phyloP scores from a whole-genome alignment of 371 early-diverging fungal species.

The Mortierella sp. region DNA sequence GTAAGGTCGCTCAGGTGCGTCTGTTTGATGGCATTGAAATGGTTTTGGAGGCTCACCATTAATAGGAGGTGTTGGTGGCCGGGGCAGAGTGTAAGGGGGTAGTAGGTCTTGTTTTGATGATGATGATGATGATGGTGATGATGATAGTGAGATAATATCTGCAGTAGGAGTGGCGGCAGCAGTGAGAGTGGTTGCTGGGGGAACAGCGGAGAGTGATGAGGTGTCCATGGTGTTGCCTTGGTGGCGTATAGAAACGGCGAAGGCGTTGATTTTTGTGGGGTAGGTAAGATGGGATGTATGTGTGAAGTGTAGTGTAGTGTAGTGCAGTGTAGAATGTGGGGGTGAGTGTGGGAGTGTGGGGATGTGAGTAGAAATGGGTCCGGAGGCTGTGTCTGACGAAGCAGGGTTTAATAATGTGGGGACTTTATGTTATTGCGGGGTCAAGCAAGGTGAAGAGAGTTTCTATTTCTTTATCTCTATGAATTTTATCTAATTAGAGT shows the following conservation, averaged over 20 bases:
- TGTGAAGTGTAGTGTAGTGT: too few species aligned
- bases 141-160: neutral
- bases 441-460: neutral
- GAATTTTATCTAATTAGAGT: neutral
- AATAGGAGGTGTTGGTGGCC: slow-evolving; percentile 33
- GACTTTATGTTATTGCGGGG: slow-evolving; percentile 18
- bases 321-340: neutral
- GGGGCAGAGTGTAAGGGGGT: slow-evolving; percentile 31
- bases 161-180: neutral
- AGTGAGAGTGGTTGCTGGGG: neutral
- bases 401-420: slow-evolving; percentile 19
- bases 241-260: neutral
- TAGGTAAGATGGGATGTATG: neutral
- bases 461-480: neutral
- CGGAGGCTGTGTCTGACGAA: slow-evolving; percentile 25
- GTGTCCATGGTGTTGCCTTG: slow-evolving; percentile 17
- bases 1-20: slow-evolving; percentile 74
- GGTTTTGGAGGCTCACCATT: slow-evolving; percentile 47
- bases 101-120: slow-evolving; percentile 14
- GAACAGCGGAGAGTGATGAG: slow-evolving; percentile 2
- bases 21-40: slow-evolving; percentile 55
- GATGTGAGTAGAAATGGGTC: neutral
- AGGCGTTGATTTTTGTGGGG: slow-evolving; percentile 6
- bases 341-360: neutral
- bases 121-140: slow-evolving; percentile 8